Evolutionary conservation across 305 asterid genomes (phyloP).

Genomic region (Galium porrigens): DNA sequence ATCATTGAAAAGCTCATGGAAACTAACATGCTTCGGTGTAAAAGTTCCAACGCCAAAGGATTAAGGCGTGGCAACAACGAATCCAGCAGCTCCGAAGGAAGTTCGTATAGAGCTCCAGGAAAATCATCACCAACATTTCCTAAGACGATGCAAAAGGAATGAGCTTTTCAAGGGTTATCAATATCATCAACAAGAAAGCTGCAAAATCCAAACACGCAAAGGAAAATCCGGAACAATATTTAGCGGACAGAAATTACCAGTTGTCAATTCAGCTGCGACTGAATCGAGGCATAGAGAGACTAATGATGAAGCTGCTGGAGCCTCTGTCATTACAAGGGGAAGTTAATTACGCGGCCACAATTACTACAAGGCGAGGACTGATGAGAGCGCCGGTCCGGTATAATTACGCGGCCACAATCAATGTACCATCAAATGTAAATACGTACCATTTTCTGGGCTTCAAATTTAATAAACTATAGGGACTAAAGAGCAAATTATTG

Average conservation of each 20-base stretch:
- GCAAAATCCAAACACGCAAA: slow-evolving; percentile 1
- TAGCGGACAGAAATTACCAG: slow-evolving; percentile 24
- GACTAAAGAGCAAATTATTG: not conserved
- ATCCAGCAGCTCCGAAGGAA: slow-evolving; percentile 54
- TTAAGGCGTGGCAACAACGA: slow-evolving; percentile 49
- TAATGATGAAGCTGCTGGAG: slow-evolving; percentile 31
- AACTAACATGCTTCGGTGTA: slow-evolving; percentile 46
- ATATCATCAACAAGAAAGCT: not conserved
- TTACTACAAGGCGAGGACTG: too few species aligned
- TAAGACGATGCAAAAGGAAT: slow-evolving; percentile 14
- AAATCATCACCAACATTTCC: slow-evolving; percentile 33
- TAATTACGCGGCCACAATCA: too few species aligned
- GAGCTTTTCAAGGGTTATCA: not conserved
- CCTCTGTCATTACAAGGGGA: slow-evolving; percentile 22
- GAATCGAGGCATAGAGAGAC: slow-evolving; percentile 40
- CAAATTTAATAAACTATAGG: not conserved
- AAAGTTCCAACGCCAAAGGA: slow-evolving; percentile 54
- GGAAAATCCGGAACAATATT: not conserved
- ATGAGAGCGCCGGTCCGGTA: too few species aligned
- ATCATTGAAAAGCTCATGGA: not conserved
- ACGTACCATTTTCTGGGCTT: too few species aligned
- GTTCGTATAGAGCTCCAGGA: slow-evolving; percentile 29
- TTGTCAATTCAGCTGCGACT: slow-evolving; percentile 41
- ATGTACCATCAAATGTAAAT: too few species aligned
- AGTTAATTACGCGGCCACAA: not conserved